Base-by-base conservation (phyloP, 257 asterid genomes). In the Plantago major region DNA sequence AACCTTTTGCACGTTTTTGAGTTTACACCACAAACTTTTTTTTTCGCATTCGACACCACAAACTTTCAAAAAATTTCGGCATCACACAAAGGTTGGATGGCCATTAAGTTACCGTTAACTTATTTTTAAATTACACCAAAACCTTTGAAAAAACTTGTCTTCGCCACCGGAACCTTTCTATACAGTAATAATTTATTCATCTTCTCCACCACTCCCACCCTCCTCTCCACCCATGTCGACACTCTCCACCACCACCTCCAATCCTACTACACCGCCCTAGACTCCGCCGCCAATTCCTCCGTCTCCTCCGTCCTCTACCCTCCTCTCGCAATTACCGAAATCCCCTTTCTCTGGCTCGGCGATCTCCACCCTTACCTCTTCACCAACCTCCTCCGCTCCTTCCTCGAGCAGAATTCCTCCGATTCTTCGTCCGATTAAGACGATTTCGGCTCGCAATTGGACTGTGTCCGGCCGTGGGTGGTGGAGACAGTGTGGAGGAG, bases 281-380 rank as follows among this genome's bases (percentile, higher is more conserved):
- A 92, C 69, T 64, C 62, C 19, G 97, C 95, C 54, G 93, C 96
- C 58, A 63, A 76, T 19, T 58, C 58, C 33, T 88, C 80, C 67
- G 86, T 84, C 10, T 67, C 89, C 2, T 59, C 15, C 81, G 71
- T 69, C 63, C 90, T 86, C 56, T 79, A 10, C 65, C 95, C 97
- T 0, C 79, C 81, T n/a, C 3, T 89, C 81, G 93, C 37, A 86
- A 70, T 67, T 11, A n/a, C 87, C n/a, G 97, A 92, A 69, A 79
- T 71, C 15, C 97, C 99, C 56, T 89, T 86, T 73, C 84, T 92
- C 63, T 92, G 90, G 93, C 78, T 86, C 8, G 98, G 82, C 46
- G 97, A 88, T 53, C 73, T 92, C 65, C 99, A 92, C 78, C 96
- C 97, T 0, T 89, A 84, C 61, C 87, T 89, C 74, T 81, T 89